These are phyloP conservation scores for Claviceps lovelessii DNA, from an alignment of 2,329 filamentous ascomycete genomes.

Conservation along the genomic window DNA sequence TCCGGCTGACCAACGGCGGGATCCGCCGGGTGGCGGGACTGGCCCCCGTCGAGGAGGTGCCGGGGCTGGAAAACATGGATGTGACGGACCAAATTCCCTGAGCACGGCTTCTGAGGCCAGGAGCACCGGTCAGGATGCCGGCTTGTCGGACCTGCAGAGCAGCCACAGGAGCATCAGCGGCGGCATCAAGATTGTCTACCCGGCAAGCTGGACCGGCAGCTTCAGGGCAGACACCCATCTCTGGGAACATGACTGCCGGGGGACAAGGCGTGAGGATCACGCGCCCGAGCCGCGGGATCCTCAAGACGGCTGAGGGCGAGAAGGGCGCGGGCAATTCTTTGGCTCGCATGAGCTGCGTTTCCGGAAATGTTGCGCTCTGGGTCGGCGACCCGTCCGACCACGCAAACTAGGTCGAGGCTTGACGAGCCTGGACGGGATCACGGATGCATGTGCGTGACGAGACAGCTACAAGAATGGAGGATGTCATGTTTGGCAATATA, in stretches of 20 bases:
- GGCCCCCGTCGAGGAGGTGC: too few relatives aligned
- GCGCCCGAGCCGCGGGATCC: conserved; percentile 18
- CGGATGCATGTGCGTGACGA: too few relatives aligned
- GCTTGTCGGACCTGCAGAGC: conserved; percentile 23
- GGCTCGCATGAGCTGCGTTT: conserved; percentile 18
- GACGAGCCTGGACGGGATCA: too few relatives aligned
- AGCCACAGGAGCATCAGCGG: conserved; percentile 32
- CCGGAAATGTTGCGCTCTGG: conserved; percentile 15
- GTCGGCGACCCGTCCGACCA: conserved; percentile 9
- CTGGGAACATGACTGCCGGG: conserved; percentile 23
- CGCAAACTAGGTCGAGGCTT: neutral
- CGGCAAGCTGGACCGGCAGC: conserved; percentile 34
- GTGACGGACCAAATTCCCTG: too few relatives aligned
- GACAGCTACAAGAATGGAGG: too few relatives aligned
- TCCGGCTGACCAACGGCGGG: too few relatives aligned
- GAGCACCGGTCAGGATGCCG: neutral
- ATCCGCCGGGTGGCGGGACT: too few relatives aligned
- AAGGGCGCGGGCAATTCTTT: conserved; percentile 27
- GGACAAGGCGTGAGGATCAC: conserved; percentile 30
- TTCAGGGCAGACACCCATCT: conserved; percentile 26
- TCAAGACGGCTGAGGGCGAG: conserved; percentile 19
- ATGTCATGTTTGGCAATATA: too few relatives aligned
- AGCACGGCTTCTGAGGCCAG: too few relatives aligned
- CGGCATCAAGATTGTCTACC: conserved; percentile 28
- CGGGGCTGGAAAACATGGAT: too few relatives aligned